phyloP scores from a whole-genome alignment of 2,329 filamentous ascomycete genomes.

The Talaromyces sp. region DNA sequence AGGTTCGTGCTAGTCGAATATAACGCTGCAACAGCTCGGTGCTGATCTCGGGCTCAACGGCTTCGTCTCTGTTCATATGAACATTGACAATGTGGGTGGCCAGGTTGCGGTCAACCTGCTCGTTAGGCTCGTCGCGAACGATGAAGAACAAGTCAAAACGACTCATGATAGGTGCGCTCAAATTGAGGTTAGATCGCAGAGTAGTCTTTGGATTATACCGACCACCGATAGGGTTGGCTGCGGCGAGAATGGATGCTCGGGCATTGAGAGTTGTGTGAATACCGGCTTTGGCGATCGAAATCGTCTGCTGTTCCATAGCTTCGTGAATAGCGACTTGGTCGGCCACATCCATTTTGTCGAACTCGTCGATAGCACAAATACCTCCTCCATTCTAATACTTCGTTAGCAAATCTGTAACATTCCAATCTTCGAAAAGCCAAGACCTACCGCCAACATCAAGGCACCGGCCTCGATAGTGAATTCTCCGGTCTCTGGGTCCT shows the following conservation, averaged over 20 bases:
- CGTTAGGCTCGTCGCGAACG: constrained; percentile 93
- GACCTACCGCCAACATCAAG: constrained; percentile 75
- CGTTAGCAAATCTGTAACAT: constrained; percentile 3
- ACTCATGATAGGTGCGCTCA: constrained; percentile 98
- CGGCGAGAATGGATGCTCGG: constrained; percentile 88
- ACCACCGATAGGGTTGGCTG: constrained; percentile 91
- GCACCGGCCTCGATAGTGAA: constrained; percentile 98
- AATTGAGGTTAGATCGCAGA: constrained; percentile 91
- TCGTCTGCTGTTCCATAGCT: constrained; percentile 99
- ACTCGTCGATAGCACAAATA: constrained; percentile 97
- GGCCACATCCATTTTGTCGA: constrained; percentile 98
- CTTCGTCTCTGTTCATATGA: constrained; percentile 87
- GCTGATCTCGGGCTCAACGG: constrained; percentile 86
- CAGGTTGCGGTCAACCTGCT: constrained; percentile 80
- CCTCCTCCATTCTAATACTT: constrained; percentile 63
- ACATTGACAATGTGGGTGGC: constrained; percentile 93
- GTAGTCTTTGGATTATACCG: constrained; percentile 95
- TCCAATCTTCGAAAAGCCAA: not conserved
- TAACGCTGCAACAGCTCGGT: constrained; percentile 96
- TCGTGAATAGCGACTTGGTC: constrained; percentile 99
- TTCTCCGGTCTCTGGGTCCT: constrained; percentile 96
- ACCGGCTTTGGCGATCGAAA: constrained; percentile 96
- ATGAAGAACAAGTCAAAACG: constrained; percentile 99
- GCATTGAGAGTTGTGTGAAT: constrained; percentile 98
- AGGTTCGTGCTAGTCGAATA: constrained; percentile 92